These are phyloP conservation scores for Agaricus blazei DNA, from an alignment of 768 basidiomycete genomes.

Conservation along the genomic window DNA sequence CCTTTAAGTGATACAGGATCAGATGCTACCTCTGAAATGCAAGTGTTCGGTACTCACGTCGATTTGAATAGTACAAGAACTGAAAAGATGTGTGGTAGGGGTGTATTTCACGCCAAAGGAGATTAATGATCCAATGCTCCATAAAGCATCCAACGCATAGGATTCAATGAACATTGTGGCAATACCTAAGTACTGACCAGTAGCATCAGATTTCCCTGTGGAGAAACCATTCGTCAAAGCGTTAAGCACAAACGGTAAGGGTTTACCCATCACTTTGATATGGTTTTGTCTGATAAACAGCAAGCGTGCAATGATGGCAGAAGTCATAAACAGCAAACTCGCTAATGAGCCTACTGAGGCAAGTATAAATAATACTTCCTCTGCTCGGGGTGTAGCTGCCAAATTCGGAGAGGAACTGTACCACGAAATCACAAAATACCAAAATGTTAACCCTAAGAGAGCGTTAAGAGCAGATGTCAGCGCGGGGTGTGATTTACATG, in stretches of 20 bases:
- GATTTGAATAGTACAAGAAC: background rate
- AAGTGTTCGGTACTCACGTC: background rate
- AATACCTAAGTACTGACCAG: background rate
- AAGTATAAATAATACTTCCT: too few relatives aligned
- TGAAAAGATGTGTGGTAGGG: background rate
- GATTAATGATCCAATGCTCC: background rate
- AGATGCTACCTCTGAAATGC: too few relatives aligned
- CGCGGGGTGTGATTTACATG: too few relatives aligned
- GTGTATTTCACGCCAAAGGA: background rate
- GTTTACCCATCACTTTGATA: background rate
- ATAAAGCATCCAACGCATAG: background rate
- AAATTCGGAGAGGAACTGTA: too few relatives aligned
- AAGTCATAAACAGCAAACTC: background rate
- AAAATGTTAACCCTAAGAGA: too few relatives aligned
- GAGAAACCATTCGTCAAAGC: too few relatives aligned
- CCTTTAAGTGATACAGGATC: background rate
- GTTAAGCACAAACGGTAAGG: background rate
- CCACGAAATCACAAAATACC: too few relatives aligned
- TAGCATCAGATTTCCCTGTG: background rate
- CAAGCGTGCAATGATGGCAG: background rate
- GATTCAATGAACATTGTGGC: constrained; percentile 1
- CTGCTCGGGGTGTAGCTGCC: background rate
- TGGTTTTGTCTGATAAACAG: background rate
- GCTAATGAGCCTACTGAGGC: background rate
- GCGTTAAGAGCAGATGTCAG: too few relatives aligned